Evolutionary conservation across 805 yeast species (phyloP), one percentile per base, ranked within the genome.

Genomic region (Candida dendrica): DNA sequence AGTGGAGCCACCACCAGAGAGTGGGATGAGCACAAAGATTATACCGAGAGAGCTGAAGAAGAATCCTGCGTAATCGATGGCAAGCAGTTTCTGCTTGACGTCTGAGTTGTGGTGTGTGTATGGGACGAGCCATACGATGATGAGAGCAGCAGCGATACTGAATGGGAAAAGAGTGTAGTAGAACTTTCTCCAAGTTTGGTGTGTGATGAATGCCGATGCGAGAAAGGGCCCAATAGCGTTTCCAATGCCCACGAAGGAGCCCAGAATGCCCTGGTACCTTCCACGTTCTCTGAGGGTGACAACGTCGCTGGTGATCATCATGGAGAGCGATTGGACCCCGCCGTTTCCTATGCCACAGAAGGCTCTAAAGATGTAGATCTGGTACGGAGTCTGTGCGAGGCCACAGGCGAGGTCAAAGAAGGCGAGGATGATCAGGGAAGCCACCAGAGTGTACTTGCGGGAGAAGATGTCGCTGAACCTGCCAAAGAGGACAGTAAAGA

Each of bases 341-440:
- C 81, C 81, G 37, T 67, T 62, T 4, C 80, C 83, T 24, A 77
- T 64, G 19, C 83, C 82, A 14, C 77, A 71, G 41, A 76, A 58
- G 0, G 77, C 79, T 41, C 82, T 60, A 48, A 73, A 75, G 2
- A 77, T 62, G 49, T 58, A 77, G 34, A 77, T 65, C 48, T 74
- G 74, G 1, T 69, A 58, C 3, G 74, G 69, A 2, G 71, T 71
- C 42, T 63, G 63, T n/a, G 74, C 72, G 48, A 75, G 68, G 6
- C 76, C 78, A 51, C 79, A 70, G 4, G 72, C 74, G 26, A 77
- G 50, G 46, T 75, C 77, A 17, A 71, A 66, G 8, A 69, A 39
- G 3, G 65, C 63, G 10, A 76, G 56, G 2, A 74, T 58, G 1
- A 52, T 46, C 29, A 75, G 52, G 27, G 72, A 64, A 3, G 56